Base-by-base conservation (phyloP, 108 stramenopile species). In the Stephanodiscus triporus region DNA sequence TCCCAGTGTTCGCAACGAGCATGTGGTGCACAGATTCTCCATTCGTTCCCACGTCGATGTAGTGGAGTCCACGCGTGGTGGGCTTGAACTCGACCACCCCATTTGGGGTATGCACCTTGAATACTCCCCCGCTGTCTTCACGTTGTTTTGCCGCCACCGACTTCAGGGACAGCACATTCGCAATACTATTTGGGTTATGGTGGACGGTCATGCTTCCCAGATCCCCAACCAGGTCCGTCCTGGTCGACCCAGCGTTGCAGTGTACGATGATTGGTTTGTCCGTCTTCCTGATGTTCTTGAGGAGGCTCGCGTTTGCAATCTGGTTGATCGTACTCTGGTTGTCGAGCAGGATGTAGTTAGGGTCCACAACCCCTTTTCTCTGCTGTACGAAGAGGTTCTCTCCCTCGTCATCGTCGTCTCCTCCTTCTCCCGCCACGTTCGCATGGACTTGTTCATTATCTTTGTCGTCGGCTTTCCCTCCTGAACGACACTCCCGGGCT, bases 151-250 rank as follows among this genome's bases (percentile, higher is more conserved):
- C 17, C n/a, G n/a, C n/a, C n/a, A n/a, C n/a, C n/a, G 61, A 22
- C 4, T 24, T 22, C 1, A 53, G 19, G 0, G 51, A 53, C 19
- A 53, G 51, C 34, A 81, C 77, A 66, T 84, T 80, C 0, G 78
- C 82, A 56, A 83, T 74, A 8, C 77, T 62, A n/a, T 71, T 54
- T 8, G 63, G 67, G 51, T 82, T 34, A 38, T 58, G 77, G 70
- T 76, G 81, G 11, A 86, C 83, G 1, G 20, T 24, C 2, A 53
- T 20, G 10, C 19, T n/a, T 34, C 72, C 77, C 9, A 58, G 30
- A 19, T 54, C 19, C 3, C 85, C 78, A 3, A 50, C n/a, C 0
- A 59, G 20, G 36, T 17, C 38, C 1, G 42, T 57, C 2, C 1
- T 45, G 26, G 54, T 30, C 6, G 29, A 60, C 1, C 83, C 83